Evolutionary conservation across 139 green algal genomes (phyloP).

Genomic region (Chlamydomonas sphaeroides): DNA sequence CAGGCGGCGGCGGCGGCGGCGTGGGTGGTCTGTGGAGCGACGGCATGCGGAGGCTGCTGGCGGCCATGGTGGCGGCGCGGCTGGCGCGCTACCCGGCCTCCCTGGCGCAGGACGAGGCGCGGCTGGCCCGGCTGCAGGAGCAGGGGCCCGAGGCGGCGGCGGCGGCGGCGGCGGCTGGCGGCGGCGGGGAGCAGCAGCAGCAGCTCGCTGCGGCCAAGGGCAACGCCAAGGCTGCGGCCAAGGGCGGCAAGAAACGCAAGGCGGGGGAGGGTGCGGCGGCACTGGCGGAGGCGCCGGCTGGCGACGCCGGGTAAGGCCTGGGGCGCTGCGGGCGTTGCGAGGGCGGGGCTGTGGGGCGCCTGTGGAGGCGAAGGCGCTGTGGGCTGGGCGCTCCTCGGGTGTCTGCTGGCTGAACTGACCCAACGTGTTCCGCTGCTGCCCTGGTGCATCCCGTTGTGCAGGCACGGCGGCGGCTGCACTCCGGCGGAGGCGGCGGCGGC

Average conservation of each 20-base stretch:
- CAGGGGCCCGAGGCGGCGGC: not conserved
- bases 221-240: not conserved
- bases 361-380: not conserved
- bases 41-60: conserved; percentile 9
- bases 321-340: no score
- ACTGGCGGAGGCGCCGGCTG: no score
- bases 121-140: no score
- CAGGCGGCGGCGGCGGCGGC: no score
- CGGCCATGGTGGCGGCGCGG: not conserved
- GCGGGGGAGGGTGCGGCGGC: not conserved
- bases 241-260: not conserved
- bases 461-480: not conserved
- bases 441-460: no score
- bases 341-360: not conserved
- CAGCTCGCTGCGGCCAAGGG: not conserved
- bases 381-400: not conserved
- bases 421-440: no score
- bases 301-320: no score
- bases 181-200: not conserved
- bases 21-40: not conserved
- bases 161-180: not conserved
- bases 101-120: conserved; percentile 23
- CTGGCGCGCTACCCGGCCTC: conserved; percentile 5
- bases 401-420: no score
- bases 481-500: not conserved